These are phyloP conservation scores for Dactylonectria macrodidyma DNA, from an alignment of 2,329 filamentous ascomycete genomes.

Conservation along the genomic window DNA sequence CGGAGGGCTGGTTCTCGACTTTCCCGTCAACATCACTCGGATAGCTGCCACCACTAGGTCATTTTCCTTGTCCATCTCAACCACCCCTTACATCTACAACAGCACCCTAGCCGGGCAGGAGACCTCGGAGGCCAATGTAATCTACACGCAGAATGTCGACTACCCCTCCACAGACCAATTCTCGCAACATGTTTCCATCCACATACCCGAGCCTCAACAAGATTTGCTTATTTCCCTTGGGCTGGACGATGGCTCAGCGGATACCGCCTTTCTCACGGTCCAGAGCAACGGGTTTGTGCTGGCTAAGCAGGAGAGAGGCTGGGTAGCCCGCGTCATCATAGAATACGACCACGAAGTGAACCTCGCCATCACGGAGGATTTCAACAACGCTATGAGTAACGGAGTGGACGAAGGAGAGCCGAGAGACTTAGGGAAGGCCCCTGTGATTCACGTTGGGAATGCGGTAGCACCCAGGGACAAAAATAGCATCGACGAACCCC, in stretches of 20 bases:
- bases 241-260: not conserved
- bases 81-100: not conserved
- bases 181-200: not conserved
- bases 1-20: not conserved
- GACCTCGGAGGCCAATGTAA: not conserved
- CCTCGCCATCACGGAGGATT: not conserved
- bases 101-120: not conserved
- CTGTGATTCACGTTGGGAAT: not conserved
- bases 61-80: conserved; percentile 1
- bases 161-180: not conserved
- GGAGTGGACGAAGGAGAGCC: not conserved
- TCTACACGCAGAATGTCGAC: not conserved
- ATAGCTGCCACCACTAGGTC: not conserved
- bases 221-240: conserved; percentile 9
- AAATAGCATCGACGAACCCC: not conserved
- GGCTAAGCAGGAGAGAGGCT: not conserved
- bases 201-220: conserved; percentile 5
- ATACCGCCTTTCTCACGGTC: not conserved
- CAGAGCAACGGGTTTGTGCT: conserved; percentile 6
- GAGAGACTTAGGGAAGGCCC: not conserved
- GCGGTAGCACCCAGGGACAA: not conserved
- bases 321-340: not conserved
- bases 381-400: not conserved
- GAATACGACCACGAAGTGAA: conserved; percentile 15
- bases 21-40: not conserved